Evolutionary conservation across 768 basidiomycete genomes (phyloP).

Genomic region (Leccinum subgranulosum): DNA sequence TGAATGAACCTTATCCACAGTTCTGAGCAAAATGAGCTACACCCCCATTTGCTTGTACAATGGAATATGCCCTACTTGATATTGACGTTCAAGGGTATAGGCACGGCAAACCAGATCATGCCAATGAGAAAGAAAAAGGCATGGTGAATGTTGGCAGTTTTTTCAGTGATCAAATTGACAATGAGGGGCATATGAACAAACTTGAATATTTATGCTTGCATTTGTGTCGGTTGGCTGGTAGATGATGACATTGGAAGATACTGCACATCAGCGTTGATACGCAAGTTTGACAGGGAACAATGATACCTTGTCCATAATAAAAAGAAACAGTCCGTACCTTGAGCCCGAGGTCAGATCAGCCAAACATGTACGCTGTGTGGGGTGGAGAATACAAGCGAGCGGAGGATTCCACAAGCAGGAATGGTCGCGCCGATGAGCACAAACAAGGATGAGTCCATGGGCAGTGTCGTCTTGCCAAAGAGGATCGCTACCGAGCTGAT

Average conservation of each 20-base stretch:
- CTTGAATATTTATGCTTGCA: slow-evolving; percentile 53
- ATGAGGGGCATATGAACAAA: slow-evolving; percentile 90
- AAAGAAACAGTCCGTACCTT: slow-evolving; percentile 68
- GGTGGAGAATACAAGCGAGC: slow-evolving; percentile 75
- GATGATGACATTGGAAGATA: background rate
- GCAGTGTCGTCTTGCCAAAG: slow-evolving; percentile 87
- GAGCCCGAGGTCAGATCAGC: background rate
- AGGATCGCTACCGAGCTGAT: slow-evolving; percentile 90
- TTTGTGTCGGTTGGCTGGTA: too few relatives aligned
- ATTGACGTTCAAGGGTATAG: slow-evolving; percentile 68
- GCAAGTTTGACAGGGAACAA: background rate
- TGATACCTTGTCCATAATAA: slow-evolving; percentile 83
- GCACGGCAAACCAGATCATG: slow-evolving; percentile 81
- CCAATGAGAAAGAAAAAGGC: slow-evolving; percentile 83
- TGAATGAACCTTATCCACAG: too few relatives aligned
- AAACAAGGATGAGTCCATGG: slow-evolving; percentile 74
- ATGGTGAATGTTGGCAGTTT: slow-evolving; percentile 88
- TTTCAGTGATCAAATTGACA: slow-evolving; percentile 84
- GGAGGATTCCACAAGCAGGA: slow-evolving; percentile 73
- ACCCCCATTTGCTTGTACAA: too few relatives aligned
- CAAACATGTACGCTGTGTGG: background rate
- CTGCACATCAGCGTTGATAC: background rate
- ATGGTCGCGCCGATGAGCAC: slow-evolving; percentile 77
- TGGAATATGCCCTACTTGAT: slow-evolving; percentile 50
- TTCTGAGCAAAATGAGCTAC: too few relatives aligned